Conservation (phyloP, 169 alveolate genomes). For the Plasmodium gonderi region DNA sequence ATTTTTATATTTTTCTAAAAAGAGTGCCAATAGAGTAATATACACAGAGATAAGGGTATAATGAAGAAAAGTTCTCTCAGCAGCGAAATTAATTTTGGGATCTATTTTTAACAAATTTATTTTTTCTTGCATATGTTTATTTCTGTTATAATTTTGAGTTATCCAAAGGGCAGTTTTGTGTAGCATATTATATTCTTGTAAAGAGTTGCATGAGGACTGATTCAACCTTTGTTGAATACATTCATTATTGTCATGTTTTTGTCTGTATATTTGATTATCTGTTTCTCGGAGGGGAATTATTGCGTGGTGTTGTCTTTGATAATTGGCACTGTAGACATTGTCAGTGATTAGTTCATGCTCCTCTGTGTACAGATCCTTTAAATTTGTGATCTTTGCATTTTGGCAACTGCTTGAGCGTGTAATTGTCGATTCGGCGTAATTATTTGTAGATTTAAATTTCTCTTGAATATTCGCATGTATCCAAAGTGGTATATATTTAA, state of each 20-base stretch:
- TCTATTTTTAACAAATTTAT: constrained; percentile 79
- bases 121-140: constrained; percentile 14
- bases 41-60: constrained; percentile 81
- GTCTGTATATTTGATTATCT: too few relatives aligned
- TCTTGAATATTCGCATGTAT: constrained; percentile 70
- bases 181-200: constrained; percentile 9
- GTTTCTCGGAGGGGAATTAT: background rate
- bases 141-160: constrained; percentile 22
- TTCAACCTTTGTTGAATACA: background rate
- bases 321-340: background rate
- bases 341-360: background rate
- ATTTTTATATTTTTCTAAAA: constrained; percentile 67
- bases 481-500: constrained; percentile 79
- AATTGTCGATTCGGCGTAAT: background rate
- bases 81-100: constrained; percentile 87
- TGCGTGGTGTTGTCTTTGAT: background rate
- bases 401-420: background rate
- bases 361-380: background rate
- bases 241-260: background rate
- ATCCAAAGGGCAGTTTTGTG: constrained; percentile 34
- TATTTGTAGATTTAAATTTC: constrained; percentile 45
- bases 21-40: constrained; percentile 72
- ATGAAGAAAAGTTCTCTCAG: constrained; percentile 85
- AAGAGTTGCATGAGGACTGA: background rate
- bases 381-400: background rate